These are phyloP conservation scores for Chalaropsis ovoidea DNA, from an alignment of 2,329 filamentous ascomycete species.

Conservation along the genomic window DNA sequence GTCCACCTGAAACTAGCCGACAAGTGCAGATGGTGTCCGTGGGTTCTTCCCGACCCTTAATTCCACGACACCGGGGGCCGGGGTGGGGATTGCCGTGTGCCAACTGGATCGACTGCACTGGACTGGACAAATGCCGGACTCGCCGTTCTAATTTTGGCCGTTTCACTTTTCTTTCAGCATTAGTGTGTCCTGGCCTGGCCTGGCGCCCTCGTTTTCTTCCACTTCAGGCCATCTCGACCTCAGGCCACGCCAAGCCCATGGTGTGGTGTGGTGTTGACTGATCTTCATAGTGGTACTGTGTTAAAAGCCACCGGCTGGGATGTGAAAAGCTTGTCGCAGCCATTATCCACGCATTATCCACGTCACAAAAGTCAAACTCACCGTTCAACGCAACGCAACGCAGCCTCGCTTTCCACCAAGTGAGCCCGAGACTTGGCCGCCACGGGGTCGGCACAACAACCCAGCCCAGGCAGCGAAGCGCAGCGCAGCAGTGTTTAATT, in stretches of 20 bases:
- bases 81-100: not conserved
- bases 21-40: not conserved
- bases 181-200: not conserved
- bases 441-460: not conserved
- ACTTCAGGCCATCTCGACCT: not conserved
- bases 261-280: too few species aligned
- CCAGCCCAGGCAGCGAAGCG: not conserved
- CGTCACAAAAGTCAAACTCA: not conserved
- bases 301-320: too few species aligned
- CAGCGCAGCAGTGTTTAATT: too few species aligned
- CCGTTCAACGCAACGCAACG: not conserved
- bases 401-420: not conserved
- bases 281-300: too few species aligned
- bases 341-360: not conserved
- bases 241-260: too few species aligned
- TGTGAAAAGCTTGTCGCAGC: too few species aligned
- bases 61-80: not conserved
- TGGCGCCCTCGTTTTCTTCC: not conserved
- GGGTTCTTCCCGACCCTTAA: not conserved
- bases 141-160: constrained; percentile 6
- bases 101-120: not conserved
- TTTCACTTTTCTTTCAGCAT: not conserved
- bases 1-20: too few species aligned
- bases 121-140: not conserved
- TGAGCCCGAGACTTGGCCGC: not conserved